Conservation (phyloP, 1,284 basidiomycete species). For the Coriolopsis trogii region DNA sequence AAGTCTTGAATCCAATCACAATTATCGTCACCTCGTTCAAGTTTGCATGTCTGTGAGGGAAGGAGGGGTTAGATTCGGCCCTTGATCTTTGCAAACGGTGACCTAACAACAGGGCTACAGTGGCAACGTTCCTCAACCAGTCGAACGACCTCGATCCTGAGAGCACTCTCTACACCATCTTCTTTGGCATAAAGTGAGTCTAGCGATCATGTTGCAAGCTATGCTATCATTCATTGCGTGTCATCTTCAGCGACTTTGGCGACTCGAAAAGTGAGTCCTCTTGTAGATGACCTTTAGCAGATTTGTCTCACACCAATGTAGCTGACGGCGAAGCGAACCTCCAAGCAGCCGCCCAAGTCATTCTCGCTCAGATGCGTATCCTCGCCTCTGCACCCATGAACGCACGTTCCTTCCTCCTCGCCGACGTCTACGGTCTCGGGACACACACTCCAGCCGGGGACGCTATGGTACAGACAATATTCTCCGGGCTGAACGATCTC, state of each 20-base stretch:
- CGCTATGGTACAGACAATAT: slow-evolving; percentile 34
- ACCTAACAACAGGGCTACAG: no score
- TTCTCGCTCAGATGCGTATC: slow-evolving; percentile 36
- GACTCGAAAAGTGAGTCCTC: slow-evolving; percentile 30
- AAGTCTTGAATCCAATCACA: no score
- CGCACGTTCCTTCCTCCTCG: slow-evolving; percentile 35
- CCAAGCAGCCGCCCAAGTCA: slow-evolving; percentile 37
- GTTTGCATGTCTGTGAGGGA: no score
- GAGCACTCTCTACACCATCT: slow-evolving; percentile 38
- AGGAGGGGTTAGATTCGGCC: no score
- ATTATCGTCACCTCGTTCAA: no score
- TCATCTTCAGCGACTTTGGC: slow-evolving; percentile 35
- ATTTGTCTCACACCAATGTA: no score
- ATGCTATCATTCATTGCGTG: no score
- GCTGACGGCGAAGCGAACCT: slow-evolving; percentile 38
- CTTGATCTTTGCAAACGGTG: no score
- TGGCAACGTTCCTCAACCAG: slow-evolving; percentile 36
- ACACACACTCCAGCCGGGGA: slow-evolving; percentile 31
- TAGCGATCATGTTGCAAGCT: no score
- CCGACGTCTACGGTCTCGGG: slow-evolving; percentile 38
- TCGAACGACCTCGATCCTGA: slow-evolving; percentile 35
- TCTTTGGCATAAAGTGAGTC: slow-evolving; percentile 43
- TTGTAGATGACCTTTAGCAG: background rate
- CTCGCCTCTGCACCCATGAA: slow-evolving; percentile 34
- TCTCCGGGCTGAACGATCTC: slow-evolving; percentile 29